These are phyloP conservation scores for Citrus glauca DNA, from an alignment of 345 rosid genomes.

Conservation along the genomic window DNA sequence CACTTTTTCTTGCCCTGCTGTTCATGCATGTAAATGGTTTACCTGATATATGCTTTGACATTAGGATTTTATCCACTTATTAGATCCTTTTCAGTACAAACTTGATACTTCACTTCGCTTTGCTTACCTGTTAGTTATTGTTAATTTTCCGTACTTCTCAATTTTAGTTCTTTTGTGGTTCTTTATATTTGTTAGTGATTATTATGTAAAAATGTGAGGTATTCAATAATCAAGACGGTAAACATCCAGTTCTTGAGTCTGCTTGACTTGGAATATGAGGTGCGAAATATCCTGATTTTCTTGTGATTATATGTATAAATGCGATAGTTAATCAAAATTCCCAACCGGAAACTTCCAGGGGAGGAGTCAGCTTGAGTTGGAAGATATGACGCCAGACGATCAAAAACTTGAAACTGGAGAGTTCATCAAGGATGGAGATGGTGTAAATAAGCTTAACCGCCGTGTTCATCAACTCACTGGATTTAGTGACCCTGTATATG, in stretches of 20 bases:
- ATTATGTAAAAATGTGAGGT: too few species aligned
- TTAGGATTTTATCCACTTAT: neutral
- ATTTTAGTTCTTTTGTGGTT: too few species aligned
- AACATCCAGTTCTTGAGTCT: too few species aligned
- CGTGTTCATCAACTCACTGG: constrained; percentile 98
- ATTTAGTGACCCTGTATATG: constrained; percentile 97
- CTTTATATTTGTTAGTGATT: too few species aligned
- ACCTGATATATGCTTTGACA: neutral
- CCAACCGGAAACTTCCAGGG: constrained; percentile 43
- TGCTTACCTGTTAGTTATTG: too few species aligned
- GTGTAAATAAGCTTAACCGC: constrained; percentile 90
- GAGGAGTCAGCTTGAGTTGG: constrained; percentile 97
- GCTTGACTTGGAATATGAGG: too few species aligned
- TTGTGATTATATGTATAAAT: neutral
- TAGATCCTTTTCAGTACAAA: neutral
- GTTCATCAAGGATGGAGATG: constrained; percentile 87
- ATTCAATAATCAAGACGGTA: too few species aligned
- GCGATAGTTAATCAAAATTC: neutral
- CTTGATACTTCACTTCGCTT: neutral
- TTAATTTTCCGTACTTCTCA: too few species aligned
- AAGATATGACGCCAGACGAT: constrained; percentile 95
- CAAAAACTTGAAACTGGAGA: constrained; percentile 96
- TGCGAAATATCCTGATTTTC: neutral
- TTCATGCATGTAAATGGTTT: neutral
- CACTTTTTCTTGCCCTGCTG: neutral